Evolutionary conservation across 169 alveolate species (phyloP).

Genomic region (Sarcocystis neurona): DNA sequence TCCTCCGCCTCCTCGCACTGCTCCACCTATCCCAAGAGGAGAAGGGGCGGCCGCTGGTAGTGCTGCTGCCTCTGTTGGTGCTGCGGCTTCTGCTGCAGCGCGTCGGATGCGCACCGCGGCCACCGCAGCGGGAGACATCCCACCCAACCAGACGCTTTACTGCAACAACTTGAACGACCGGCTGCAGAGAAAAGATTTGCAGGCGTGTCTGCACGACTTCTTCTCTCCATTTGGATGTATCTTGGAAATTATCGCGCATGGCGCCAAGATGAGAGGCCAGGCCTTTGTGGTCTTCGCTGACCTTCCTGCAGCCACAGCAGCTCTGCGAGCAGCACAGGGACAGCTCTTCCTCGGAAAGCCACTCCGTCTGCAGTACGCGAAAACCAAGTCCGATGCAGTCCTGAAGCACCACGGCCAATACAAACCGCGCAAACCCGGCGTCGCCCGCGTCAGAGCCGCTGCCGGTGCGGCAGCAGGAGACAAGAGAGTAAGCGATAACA

Average conservation of each 20-base stretch:
- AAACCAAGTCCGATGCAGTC: conserved; percentile 64
- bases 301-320: conserved; percentile 81
- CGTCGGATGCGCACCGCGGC: conserved; percentile 26
- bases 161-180: conserved; percentile 80
- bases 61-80: background rate
- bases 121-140: conserved; percentile 68
- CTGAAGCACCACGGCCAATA: conserved; percentile 39
- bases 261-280: conserved; percentile 79
- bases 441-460: conserved; percentile 28
- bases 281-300: conserved; percentile 83
- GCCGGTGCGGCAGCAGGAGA: conserved; percentile 19
- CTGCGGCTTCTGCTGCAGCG: background rate
- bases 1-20: too few species aligned
- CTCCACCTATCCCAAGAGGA: too few species aligned
- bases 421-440: conserved; percentile 49
- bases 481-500: background rate
- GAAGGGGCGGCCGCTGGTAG: too few species aligned
- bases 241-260: conserved; percentile 76
- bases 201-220: conserved; percentile 77
- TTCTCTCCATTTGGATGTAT: conserved; percentile 80
- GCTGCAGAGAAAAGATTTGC: conserved; percentile 74
- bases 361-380: conserved; percentile 79
- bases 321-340: conserved; percentile 79
- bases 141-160: conserved; percentile 84
- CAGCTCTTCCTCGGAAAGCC: conserved; percentile 74